A percentile compares a stretch with the other conserved stretches of the same genome.
Conservation (phyloP, 495 filamentous ascomycete genomes). For the Neurospora africana region DNA sequence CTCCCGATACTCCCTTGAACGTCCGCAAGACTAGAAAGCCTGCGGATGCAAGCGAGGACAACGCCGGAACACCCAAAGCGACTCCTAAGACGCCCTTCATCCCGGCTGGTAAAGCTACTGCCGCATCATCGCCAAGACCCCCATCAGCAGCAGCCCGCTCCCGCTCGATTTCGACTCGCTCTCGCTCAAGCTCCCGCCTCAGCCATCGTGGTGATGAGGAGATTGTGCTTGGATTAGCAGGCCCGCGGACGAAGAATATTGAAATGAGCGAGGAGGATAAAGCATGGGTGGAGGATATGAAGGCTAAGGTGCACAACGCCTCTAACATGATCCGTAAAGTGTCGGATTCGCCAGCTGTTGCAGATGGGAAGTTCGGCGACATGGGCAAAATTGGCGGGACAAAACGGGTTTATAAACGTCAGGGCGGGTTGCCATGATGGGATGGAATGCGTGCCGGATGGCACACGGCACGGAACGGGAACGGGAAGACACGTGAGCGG, state of each 20-base stretch:
- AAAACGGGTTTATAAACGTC: slow-evolving; percentile 42
- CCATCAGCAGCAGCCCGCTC: slow-evolving; percentile 17
- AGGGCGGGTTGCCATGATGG: not conserved
- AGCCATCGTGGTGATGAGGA: slow-evolving; percentile 46
- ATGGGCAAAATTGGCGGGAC: slow-evolving; percentile 46
- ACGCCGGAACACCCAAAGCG: not conserved
- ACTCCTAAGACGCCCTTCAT: not conserved
- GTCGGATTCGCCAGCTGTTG: slow-evolving; percentile 11
- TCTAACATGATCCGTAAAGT: slow-evolving; percentile 34
- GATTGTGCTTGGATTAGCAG: slow-evolving; percentile 49
- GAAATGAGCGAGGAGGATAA: slow-evolving; percentile 53
- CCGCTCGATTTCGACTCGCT: slow-evolving; percentile 26
- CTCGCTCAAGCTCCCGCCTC: slow-evolving; percentile 32
- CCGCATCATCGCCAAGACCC: slow-evolving; percentile 9
- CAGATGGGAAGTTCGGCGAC: slow-evolving; percentile 39
- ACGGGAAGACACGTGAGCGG: not conserved
- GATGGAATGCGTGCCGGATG: not conserved
- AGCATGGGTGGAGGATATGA: slow-evolving; percentile 64
- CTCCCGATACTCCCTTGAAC: slow-evolving; percentile 26
- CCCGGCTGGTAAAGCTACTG: not conserved
- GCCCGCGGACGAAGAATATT: slow-evolving; percentile 46
- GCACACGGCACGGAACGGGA: not conserved
- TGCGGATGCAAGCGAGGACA: slow-evolving; percentile 16
- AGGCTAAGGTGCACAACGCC: slow-evolving; percentile 50
- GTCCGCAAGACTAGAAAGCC: slow-evolving; percentile 41